These are phyloP conservation scores for Scopulariopsis brevicaulis DNA, from an alignment of 2,329 filamentous ascomycete species.

Conservation along the genomic window DNA sequence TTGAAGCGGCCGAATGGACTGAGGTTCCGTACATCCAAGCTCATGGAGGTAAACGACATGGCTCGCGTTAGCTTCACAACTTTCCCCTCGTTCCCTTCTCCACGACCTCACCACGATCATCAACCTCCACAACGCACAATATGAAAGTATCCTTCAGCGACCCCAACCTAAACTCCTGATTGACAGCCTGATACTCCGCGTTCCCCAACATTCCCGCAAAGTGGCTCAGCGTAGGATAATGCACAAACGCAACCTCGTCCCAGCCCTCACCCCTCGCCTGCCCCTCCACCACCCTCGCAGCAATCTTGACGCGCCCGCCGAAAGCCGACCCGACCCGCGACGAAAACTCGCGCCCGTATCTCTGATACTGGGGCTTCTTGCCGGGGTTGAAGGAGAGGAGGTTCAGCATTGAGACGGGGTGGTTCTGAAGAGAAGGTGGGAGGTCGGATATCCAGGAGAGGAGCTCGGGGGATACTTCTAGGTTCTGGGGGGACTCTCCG, in stretches of 20 bases:
- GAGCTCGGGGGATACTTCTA: slow-evolving; percentile 42
- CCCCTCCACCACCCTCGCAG: slow-evolving; percentile 38
- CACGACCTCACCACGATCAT: neutral
- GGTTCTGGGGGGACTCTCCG: slow-evolving; percentile 22
- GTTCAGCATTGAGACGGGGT: slow-evolving; percentile 52
- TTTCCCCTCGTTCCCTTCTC: neutral
- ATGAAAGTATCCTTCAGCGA: slow-evolving; percentile 2
- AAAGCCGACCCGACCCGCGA: slow-evolving; percentile 34
- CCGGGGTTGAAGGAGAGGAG: slow-evolving; percentile 43
- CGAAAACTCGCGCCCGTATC: slow-evolving; percentile 44
- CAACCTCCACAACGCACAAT: slow-evolving; percentile 1
- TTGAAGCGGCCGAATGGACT: no score
- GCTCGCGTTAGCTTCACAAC: neutral
- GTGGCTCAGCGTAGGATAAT: slow-evolving; percentile 50
- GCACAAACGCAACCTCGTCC: slow-evolving; percentile 54
- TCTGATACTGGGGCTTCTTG: slow-evolving; percentile 39
- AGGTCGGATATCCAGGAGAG: slow-evolving; percentile 32
- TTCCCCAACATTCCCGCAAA: slow-evolving; percentile 38
- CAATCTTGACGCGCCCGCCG: slow-evolving; percentile 49
- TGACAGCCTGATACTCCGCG: slow-evolving; percentile 1
- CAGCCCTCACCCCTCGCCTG: slow-evolving; percentile 24
- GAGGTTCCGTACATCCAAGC: no score
- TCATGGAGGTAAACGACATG: no score
- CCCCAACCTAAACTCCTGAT: neutral
- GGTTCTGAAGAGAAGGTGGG: slow-evolving; percentile 5